Percentiles rank a stretch among this genome's conserved stretches.
Evolutionary conservation across 768 basidiomycete genomes (phyloP).

Genomic region (Tubosaeta brunneosetosa): DNA sequence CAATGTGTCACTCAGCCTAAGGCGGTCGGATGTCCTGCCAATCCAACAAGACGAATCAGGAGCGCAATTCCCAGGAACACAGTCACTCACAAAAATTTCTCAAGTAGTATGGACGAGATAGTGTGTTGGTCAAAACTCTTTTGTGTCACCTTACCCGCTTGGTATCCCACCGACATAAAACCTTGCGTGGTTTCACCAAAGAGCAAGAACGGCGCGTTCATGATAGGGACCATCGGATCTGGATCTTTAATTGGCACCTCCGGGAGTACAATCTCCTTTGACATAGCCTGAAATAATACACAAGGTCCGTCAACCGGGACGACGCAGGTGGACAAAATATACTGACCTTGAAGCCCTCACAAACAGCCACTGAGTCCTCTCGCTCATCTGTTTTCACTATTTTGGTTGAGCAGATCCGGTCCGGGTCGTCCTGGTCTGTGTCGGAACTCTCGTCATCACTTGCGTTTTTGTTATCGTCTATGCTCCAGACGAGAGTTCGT

Average conservation of each 20-base stretch:
- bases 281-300: slow-evolving; percentile 2
- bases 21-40: slow-evolving; percentile 18
- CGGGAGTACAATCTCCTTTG: slow-evolving; percentile 11
- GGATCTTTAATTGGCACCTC: slow-evolving; percentile 6
- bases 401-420: slow-evolving; percentile 48
- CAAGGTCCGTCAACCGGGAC: neutral
- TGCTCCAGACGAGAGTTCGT: slow-evolving; percentile 40
- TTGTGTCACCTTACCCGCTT: slow-evolving; percentile 1
- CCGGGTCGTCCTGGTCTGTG: slow-evolving; percentile 34
- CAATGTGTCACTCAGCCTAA: slow-evolving; percentile 24
- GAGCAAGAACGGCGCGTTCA: slow-evolving; percentile 28
- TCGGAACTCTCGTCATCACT: slow-evolving; percentile 28
- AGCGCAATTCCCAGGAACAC: neutral
- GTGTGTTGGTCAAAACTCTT: neutral
- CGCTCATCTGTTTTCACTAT: slow-evolving; percentile 52
- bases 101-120: slow-evolving; percentile 11
- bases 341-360: slow-evolving; percentile 43
- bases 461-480: slow-evolving; percentile 24
- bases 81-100: slow-evolving; percentile 16
- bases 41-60: neutral
- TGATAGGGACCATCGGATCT: neutral
- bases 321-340: neutral
- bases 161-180: slow-evolving; percentile 32
- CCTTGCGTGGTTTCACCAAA: slow-evolving; percentile 39
- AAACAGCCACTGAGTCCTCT: slow-evolving; percentile 43